These are phyloP conservation scores for Massarina eburnea DNA, from an alignment of 2,329 filamentous ascomycete species.

Conservation along the genomic window DNA sequence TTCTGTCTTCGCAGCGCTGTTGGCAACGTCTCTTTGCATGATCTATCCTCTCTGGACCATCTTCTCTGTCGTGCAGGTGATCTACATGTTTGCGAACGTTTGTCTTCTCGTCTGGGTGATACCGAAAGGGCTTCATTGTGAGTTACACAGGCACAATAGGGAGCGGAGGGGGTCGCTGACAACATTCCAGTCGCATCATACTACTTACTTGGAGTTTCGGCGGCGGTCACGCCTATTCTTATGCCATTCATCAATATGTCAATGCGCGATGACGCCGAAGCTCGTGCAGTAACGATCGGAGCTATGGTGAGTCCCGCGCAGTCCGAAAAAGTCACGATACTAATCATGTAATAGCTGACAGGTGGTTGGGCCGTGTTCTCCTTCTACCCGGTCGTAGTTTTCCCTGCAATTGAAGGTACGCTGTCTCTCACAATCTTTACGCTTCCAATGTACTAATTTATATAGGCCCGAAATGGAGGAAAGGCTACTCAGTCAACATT, in stretches of 20 bases:
- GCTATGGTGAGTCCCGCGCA: conserved; percentile 37
- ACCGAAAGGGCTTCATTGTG: conserved; percentile 46
- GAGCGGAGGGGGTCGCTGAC: conserved; percentile 4
- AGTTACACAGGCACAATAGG: conserved; percentile 3
- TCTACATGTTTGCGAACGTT: conserved; percentile 48
- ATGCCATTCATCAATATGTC: conserved; percentile 44
- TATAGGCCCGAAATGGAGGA: conserved; percentile 50
- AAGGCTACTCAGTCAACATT: conserved; percentile 53
- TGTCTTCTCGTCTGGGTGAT: conserved; percentile 55
- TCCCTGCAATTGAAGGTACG: conserved; percentile 35
- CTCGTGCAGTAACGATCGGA: conserved; percentile 53
- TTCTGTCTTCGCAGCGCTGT: conserved; percentile 51
- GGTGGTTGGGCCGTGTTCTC: conserved; percentile 39
- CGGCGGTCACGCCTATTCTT: conserved; percentile 37
- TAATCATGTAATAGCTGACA: conserved; percentile 16
- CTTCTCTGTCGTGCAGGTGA: conserved; percentile 46
- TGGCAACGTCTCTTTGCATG: conserved; percentile 54
- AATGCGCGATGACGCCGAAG: conserved; percentile 49
- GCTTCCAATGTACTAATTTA: neutral
- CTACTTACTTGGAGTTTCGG: conserved; percentile 39
- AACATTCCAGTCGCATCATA: conserved; percentile 32
- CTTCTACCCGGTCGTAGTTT: conserved; percentile 40
- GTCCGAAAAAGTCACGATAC: neutral
- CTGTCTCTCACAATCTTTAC: neutral
- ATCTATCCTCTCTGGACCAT: conserved; percentile 55